Base-by-base conservation (phyloP, 2,329 filamentous ascomycete species). In the Fusarium hainanense region DNA sequence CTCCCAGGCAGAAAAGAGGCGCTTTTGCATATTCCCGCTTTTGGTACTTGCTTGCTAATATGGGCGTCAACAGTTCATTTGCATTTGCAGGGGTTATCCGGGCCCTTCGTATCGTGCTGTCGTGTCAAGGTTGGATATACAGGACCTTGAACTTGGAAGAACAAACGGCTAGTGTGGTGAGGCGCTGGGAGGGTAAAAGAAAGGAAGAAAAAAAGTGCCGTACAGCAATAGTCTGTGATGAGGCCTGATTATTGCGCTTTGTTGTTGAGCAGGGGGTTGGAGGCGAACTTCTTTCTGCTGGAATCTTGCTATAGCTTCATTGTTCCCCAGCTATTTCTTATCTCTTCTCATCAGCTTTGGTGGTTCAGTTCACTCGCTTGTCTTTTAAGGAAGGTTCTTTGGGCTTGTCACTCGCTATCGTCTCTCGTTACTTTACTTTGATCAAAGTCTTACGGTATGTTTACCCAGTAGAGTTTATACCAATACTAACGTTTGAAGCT, bases 261-360 rank as follows among this genome's bases (percentile, higher is more conserved):
- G 28, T 58, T 56, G 46, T 61, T 54, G 21, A 44, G 37, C 30
- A 46, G 42, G 28, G 43, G 49, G n/a, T 42, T 25, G 32, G 32
- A 51, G 48, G 48, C 48, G 6, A 51, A 40, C 32, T 25, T 32
- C 12, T 37, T 48, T 21, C 11, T 28, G 4, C 14, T 13, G 7
- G n/a, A 42, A 66, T 68, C 48, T 54, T 73, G 54, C 73, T 75
- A 75, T 75, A 75, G 73, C 71, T 72, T 72, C 73, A 54, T 44
- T 64, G 28, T 46, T 48, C 67, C 72, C 72, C 70, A n/a, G 6
- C 50, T 27, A 37, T 58, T 49, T 40, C 32, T 58, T 62, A 23
- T 12, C n/a, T 10, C 23, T 46, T 61, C 60, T 40, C 16, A 11
- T 49, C 34, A 37, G 34, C 57, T 28, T 49, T 28, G 47, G 41